Conservation (phyloP, 768 basidiomycete genomes). For the Pleurotus eryngii region DNA sequence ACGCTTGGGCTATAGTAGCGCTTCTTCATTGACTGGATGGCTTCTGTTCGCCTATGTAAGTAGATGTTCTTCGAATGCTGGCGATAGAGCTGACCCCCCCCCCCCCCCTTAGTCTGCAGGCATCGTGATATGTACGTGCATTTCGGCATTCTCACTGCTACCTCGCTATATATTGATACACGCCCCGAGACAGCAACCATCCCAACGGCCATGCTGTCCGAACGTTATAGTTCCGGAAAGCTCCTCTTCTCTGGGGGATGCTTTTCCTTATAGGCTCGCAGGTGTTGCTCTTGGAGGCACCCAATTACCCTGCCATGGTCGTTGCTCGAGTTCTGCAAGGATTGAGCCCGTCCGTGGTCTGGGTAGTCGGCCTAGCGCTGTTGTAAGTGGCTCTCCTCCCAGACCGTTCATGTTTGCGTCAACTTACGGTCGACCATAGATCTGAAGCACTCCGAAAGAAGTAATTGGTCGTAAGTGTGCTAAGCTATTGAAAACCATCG, state of each 20-base stretch:
- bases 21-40: conserved; percentile 57
- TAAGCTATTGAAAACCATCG: background rate
- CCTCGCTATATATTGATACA: background rate
- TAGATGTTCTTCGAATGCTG: conserved; percentile 4
- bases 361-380: conserved; percentile 60
- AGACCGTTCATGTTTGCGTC: background rate
- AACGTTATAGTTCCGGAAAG: conserved; percentile 42
- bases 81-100: conserved; percentile 1
- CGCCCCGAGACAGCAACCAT: conserved; percentile 42
- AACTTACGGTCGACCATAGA: conserved; percentile 24
- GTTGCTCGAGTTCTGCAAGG: conserved; percentile 60
- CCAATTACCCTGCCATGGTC: conserved; percentile 52
- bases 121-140: conserved; percentile 43
- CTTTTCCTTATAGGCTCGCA: conserved; percentile 50
- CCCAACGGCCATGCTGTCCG: conserved; percentile 54
- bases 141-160: background rate
- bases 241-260: conserved; percentile 49
- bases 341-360: conserved; percentile 56
- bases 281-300: conserved; percentile 62
- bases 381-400: conserved; percentile 32
- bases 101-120: conserved; percentile 44
- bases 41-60: conserved; percentile 56
- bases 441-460: conserved; percentile 51
- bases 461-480: conserved; percentile 44
- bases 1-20: conserved; percentile 36